These are phyloP conservation scores for Penicillium corylophilum DNA, from an alignment of 2,329 filamentous ascomycete genomes.

Conservation along the genomic window DNA sequence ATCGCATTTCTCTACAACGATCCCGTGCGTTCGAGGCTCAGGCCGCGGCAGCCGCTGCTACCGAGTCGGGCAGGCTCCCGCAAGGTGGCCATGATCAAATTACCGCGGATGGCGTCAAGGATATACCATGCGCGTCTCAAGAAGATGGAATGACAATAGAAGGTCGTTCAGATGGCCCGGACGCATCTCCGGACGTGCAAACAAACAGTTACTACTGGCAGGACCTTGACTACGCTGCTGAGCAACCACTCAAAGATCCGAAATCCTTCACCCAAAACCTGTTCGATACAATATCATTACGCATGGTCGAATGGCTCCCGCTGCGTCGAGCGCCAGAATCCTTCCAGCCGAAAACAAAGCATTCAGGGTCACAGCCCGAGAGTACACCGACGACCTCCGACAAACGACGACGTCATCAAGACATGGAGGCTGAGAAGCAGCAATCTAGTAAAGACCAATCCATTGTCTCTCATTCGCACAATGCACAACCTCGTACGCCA, in stretches of 20 bases:
- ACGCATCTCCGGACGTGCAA: conserved; percentile 2
- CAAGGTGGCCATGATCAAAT: not conserved
- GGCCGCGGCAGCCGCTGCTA: conserved; percentile 4
- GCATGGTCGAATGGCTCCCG: conserved; percentile 50
- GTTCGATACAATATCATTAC: conserved; percentile 48
- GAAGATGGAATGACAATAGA: not conserved
- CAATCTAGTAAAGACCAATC: conserved; percentile 8
- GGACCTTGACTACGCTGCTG: conserved; percentile 22
- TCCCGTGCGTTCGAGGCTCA: conserved; percentile 30
- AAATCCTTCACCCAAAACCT: conserved; percentile 63
- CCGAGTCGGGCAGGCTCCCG: conserved; percentile 1
- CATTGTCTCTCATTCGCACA: conserved; percentile 5
- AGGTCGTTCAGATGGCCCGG: not conserved
- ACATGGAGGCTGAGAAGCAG: conserved; percentile 6
- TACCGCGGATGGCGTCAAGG: not conserved
- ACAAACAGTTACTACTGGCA: conserved; percentile 11
- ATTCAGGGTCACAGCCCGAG: not conserved
- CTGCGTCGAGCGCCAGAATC: conserved; percentile 32
- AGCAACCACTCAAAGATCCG: conserved; percentile 51
- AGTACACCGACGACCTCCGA: not conserved
- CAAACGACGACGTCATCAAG: conserved; percentile 1
- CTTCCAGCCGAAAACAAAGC: conserved; percentile 12
- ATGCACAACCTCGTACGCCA: conserved; percentile 27
- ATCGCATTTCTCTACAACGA: conserved; percentile 31
- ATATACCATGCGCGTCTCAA: not conserved